Conservation (phyloP, 768 basidiomycete species). For the Paxillus ammoniavirescens region DNA sequence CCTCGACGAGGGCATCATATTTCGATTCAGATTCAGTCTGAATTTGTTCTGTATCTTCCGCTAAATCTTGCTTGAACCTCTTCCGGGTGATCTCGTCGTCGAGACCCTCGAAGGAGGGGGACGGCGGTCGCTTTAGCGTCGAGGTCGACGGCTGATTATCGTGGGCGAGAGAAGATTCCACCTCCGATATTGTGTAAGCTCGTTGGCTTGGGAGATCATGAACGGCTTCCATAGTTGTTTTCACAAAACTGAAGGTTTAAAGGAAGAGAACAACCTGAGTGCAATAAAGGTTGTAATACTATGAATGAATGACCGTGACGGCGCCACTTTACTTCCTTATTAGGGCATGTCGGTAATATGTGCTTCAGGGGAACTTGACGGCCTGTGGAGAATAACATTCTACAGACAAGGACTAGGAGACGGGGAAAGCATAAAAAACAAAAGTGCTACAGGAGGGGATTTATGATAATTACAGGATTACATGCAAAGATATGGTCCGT, state of each 20-base stretch:
- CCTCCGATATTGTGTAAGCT: not conserved
- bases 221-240: constrained; percentile 15
- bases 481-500: not conserved
- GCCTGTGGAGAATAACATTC: not conserved
- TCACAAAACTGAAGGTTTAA: constrained; percentile 17
- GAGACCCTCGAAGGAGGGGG: constrained; percentile 53
- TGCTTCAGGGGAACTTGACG: not conserved
- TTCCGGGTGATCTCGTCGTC: constrained; percentile 53
- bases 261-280: constrained; percentile 5
- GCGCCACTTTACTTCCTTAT: constrained; percentile 26
- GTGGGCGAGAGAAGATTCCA: constrained; percentile 6
- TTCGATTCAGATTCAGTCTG: constrained; percentile 20
- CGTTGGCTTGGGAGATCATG: not conserved
- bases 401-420: not conserved
- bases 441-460: not conserved
- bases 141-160: constrained; percentile 18
- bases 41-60: constrained; percentile 16
- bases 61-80: constrained; percentile 52
- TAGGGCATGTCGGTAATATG: constrained; percentile 16
- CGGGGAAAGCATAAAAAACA: not conserved
- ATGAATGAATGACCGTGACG: constrained; percentile 13
- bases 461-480: not conserved
- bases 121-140: constrained; percentile 59
- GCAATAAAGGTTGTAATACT: not conserved
- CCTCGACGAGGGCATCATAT: constrained; percentile 46